Base-by-base conservation (phyloP, 2,329 filamentous ascomycete genomes). In the Nannizziopsis barbatae region DNA sequence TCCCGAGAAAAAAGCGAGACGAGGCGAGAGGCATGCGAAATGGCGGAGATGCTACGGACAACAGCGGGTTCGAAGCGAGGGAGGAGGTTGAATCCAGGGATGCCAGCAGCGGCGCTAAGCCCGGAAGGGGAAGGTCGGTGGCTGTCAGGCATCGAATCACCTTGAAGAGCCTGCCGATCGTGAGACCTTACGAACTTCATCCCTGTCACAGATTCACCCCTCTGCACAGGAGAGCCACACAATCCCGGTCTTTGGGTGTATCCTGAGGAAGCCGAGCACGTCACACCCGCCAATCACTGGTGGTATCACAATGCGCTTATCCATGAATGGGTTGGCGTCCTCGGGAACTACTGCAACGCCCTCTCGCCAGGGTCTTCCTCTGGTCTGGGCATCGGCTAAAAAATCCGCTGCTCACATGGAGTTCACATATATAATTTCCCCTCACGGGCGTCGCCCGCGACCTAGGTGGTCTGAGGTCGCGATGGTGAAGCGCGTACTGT, bases 401-500 rank as follows among this genome's bases (percentile, higher is more conserved):
- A 45, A 11, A 45, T 40, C 44, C 36, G 44, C 33, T 11, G 22
- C 22, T 20, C n/a, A 11, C 31, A 27, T 32, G 44, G 44, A 40
- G 22, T 17, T 4, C 27, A 18, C 22, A 33, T 32, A 18, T 32
- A 46, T 46, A 40, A 17, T 32, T 46, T 39, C 14, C 18, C 33
- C 43, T 38, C 14, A 6, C 37, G 10, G 30, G 2, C 27, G 37
- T 17, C 37, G 14, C 15, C 9, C 38, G 38, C 11, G 38, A 46
- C 44, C 36, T 32, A 15, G 38, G 12, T 31, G 12, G 37, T 41
- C 45, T 35, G 45, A 41, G 37, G 30, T 36, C 12, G 12, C n/a
- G 45, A 47, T 47, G 45, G 45, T 47, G 45, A 47, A 10, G 45
- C 45, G 38, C 31, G 22, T 14, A 1, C 22, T 37, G 45, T 47